These are phyloP conservation scores for Fusarium veterinarium DNA, from an alignment of 2,329 filamentous ascomycete species.

Conservation along the genomic window DNA sequence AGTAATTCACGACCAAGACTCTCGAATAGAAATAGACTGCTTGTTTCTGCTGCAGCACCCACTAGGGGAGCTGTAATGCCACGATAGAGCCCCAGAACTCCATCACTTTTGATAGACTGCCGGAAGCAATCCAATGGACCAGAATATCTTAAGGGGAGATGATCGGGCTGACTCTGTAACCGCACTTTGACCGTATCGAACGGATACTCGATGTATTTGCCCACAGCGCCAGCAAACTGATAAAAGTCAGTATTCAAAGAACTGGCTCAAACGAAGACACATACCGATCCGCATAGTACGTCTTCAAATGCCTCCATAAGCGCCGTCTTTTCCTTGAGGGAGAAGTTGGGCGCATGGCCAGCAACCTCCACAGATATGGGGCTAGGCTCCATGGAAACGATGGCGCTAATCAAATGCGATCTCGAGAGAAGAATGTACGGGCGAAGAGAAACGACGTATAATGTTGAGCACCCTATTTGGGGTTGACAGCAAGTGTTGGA, in stretches of 20 bases:
- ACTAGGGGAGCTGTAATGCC: conserved; percentile 92
- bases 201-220: conserved; percentile 97
- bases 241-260: background rate
- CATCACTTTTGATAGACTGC: conserved; percentile 83
- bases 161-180: conserved; percentile 92
- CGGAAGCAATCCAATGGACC: conserved; percentile 94
- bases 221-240: conserved; percentile 83
- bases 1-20: conserved; percentile 76
- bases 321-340: conserved; percentile 54
- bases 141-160: conserved; percentile 81
- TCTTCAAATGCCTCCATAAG: conserved; percentile 82
- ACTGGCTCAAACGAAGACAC: conserved; percentile 45
- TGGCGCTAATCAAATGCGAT: background rate
- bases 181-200: conserved; percentile 99
- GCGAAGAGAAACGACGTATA: background rate
- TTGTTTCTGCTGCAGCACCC: conserved; percentile 92
- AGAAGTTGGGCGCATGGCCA: conserved; percentile 41
- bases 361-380: conserved; percentile 46
- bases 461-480: background rate
- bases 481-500: background rate
- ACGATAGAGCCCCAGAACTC: conserved; percentile 85
- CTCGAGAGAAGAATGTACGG: background rate
- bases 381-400: conserved; percentile 46
- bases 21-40: conserved; percentile 93
- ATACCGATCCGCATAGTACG: conserved; percentile 86